Base-by-base conservation (phyloP, 2,329 filamentous ascomycete species). In the Hymenoscyphus scutula region DNA sequence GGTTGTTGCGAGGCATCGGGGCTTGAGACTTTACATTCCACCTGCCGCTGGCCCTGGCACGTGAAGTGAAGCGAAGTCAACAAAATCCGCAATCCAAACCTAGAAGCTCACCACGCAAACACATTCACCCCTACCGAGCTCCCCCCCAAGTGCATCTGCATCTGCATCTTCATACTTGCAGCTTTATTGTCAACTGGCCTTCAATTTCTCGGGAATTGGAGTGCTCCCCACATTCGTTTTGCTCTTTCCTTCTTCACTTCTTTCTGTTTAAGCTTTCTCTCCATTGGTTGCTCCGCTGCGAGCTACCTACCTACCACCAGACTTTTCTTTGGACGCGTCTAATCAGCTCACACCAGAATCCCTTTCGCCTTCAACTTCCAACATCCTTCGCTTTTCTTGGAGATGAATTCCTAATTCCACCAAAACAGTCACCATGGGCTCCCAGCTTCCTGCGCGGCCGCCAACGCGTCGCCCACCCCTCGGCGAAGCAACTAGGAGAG, bases 381-480 rank as follows among this genome's bases (percentile, higher is more conserved):
- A 11, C 45, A 51, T 51, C 45, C 45, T 13, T 25, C 45, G 23
- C n/a, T 51, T 51, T 51, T 51, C 45, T 51, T 51, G 45, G 45
- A 51, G 1, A 51, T 27, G 30, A 30, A n/a, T 45, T 57, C 30
- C 27, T 30, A n/a, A 15, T 4, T 51, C 45, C 45, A 23, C 53
- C 27, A 30, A 10, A 17, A 37, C 59, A 11, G 34, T 56, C 55
- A 64, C 51, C 53, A 72, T 71, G 69, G 68, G 63, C 64, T 62
- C 45, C 54, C 61, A 68, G 60, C 32, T 56, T 23, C 54, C 61
- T n/a, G 51, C 67, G 58, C 70, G 69, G 23, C 67, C 67, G 17
- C 64, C 69, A 56, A 70, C 70, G 63, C 70, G 72, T 61, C 72
- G 73, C 41, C 56, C 67, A 53, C 69, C 73, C 55, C 67, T 75